A percentile compares a stretch with the other conserved stretches of the same genome.
Evolutionary conservation across 306 rosid species (phyloP).

Genomic region (Sechiopsis laciniata): DNA sequence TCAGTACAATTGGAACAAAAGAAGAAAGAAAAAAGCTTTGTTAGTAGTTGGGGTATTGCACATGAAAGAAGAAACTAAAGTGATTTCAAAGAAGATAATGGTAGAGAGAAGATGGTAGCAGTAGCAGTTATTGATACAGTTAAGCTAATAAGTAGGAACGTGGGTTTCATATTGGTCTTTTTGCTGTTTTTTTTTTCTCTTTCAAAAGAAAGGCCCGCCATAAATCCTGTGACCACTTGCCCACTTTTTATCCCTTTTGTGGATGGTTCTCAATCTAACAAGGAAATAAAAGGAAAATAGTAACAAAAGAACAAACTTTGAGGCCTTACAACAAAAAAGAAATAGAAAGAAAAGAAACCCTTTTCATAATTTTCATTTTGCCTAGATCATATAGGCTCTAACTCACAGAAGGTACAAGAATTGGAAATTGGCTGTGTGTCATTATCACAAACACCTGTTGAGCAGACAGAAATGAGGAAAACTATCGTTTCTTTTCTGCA

Average conservation of each 20-base stretch:
- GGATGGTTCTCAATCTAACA: constrained; percentile 2
- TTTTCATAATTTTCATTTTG: neutral
- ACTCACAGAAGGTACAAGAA: neutral
- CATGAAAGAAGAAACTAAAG: constrained; percentile 16
- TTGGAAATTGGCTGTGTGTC: constrained; percentile 13
- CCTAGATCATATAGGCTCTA: neutral
- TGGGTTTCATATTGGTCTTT: constrained; percentile 46
- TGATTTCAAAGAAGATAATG: constrained; percentile 19
- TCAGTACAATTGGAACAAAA: neutral
- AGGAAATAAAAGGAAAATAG: neutral
- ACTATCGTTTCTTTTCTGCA: neutral
- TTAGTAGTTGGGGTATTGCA: neutral
- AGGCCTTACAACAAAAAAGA: neutral
- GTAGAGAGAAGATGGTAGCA: neutral
- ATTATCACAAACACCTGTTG: constrained; percentile 17
- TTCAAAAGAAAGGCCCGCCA: constrained; percentile 62
- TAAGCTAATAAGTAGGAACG: constrained; percentile 54
- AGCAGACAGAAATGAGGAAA: neutral
- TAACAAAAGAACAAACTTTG: neutral
- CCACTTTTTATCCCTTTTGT: constrained; percentile 40
- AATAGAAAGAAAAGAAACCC: constrained; percentile 1
- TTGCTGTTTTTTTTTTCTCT: constrained; percentile 21
- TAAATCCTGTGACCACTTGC: constrained; percentile 63
- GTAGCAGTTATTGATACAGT: constrained; percentile 36
- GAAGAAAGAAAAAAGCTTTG: neutral